Evolutionary conservation across 2,329 filamentous ascomycete genomes (phyloP), one percentile per base, ranked within the genome.

Genomic region (Venturia aucupariae): DNA sequence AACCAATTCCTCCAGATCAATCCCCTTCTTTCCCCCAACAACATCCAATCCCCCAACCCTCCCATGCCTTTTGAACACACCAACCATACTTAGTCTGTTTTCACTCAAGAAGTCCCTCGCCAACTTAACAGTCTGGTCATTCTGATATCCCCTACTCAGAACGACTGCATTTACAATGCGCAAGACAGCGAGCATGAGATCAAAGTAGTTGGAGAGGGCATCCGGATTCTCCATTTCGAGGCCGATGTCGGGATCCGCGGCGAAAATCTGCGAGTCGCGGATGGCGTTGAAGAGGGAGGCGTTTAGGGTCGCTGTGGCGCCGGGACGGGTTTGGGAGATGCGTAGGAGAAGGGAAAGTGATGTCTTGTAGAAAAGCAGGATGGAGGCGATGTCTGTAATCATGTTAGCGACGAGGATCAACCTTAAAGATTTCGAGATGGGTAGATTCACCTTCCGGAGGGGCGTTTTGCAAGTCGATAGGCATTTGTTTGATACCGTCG

Each of bases 241-340:
- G 66, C 95, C 92, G 64, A 99, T 86, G 74, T 99, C 94, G 0
- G 94, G 94, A 73, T 99, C 94, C 15, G 90, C 89, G 10, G 86
- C 81, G 74, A 97, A 99, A 27, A 97, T 82, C n/a, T 86, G 85
- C 0, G 92, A 96, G 64, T 88, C 84, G 67, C 89, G 88, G 35
- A 97, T 79, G 0, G 90, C 84, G 55, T 87, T 84, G 78, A 99
- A 93, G 5, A 99, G 82, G 67, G 93, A 93, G 10, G 90, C 90
- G 71, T 95, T 92, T 51, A 97, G 81, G n/a, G 97, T 86, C 67
- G 90, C 86, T 65, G 88, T 88, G 59, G 94, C 92, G 35, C 94
- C 95, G n/a, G 83, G 79, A 65, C 89, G 87, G 1, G 89, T 93
- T 73, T 96, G 90, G 64, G 89, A 89, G 62, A 97, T 84, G 68